Conservation (phyloP, 495 filamentous ascomycete genomes). For the Pyronema domesticum region DNA sequence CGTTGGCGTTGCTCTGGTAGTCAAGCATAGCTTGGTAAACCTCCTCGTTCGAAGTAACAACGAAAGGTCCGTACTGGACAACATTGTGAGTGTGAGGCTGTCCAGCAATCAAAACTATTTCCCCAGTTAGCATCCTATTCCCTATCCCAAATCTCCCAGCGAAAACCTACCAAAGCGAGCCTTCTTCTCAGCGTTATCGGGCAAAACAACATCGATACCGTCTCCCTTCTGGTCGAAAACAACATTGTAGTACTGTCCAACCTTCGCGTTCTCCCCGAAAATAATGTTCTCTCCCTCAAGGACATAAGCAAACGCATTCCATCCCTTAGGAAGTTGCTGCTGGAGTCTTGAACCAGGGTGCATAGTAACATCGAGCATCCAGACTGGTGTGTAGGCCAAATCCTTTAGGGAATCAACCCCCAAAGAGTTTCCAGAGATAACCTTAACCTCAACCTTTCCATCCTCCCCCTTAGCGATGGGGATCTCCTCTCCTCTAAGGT, state of each 20-base stretch:
- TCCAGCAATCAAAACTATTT: conserved; percentile 56
- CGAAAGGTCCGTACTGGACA: conserved; percentile 93
- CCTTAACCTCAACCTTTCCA: conserved; percentile 61
- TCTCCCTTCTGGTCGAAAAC: conserved; percentile 75
- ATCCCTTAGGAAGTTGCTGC: conserved; percentile 60
- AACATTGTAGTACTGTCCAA: conserved; percentile 68
- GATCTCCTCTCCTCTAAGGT: conserved; percentile 60
- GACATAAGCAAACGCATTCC: conserved; percentile 83
- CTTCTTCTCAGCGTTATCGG: conserved; percentile 45
- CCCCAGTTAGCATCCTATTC: neutral
- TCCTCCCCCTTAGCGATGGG: conserved; percentile 50
- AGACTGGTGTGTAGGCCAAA: conserved; percentile 85
- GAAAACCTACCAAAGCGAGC: conserved; percentile 39
- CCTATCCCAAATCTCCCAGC: neutral
- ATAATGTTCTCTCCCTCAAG: conserved; percentile 44
- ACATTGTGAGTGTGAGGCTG: conserved; percentile 79
- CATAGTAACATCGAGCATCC: conserved; percentile 77
- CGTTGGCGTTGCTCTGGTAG: conserved; percentile 67
- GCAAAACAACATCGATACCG: conserved; percentile 48
- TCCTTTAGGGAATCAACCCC: conserved; percentile 77
- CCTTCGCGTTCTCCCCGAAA: conserved; percentile 44
- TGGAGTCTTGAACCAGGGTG: conserved; percentile 54
- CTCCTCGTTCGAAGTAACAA: conserved; percentile 63
- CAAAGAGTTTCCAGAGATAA: conserved; percentile 68
- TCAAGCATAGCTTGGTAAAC: conserved; percentile 83